Percentiles rank a stretch among this genome's conserved stretches.
Evolutionary conservation across 345 rosid species (phyloP).

Genomic region (Gossypium longicalyx): DNA sequence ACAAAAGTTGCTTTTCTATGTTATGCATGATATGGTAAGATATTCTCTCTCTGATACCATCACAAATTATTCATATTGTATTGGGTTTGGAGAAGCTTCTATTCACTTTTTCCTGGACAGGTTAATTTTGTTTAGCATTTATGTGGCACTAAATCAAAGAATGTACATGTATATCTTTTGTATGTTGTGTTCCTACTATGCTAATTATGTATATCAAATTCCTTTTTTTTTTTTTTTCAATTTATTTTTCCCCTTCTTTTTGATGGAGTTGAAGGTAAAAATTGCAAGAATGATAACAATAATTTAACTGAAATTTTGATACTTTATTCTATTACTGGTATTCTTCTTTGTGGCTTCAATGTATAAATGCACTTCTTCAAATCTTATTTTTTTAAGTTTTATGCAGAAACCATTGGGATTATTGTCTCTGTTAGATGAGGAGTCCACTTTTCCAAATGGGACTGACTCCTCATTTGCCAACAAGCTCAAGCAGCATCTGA

Average conservation of each 20-base stretch:
- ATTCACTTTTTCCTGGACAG: background rate
- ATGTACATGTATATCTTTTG: background rate
- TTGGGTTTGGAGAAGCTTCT: background rate
- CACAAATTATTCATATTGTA: background rate
- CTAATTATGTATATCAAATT: background rate
- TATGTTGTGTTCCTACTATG: background rate
- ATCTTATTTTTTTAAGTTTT: conserved; percentile 17
- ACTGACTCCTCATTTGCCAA: conserved; percentile 89
- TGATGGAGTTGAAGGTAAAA: background rate
- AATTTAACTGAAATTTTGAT: conserved; percentile 1
- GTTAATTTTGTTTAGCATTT: background rate
- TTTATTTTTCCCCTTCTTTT: background rate
- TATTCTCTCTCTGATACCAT: background rate
- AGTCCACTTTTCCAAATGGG: conserved; percentile 95
- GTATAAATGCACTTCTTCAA: background rate
- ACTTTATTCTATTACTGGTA: background rate
- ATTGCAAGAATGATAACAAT: background rate
- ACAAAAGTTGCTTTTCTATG: background rate
- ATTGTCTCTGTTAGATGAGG: conserved; percentile 89
- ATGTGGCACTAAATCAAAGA: background rate
- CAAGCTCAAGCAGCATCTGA: conserved; percentile 89
- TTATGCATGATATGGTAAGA: background rate
- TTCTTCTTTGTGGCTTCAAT: background rate
- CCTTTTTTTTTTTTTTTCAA: background rate
- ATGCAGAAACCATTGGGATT: conserved; percentile 96